Conservation (phyloP, 202 grass and related monocot species). For the Panicum virgatum region DNA sequence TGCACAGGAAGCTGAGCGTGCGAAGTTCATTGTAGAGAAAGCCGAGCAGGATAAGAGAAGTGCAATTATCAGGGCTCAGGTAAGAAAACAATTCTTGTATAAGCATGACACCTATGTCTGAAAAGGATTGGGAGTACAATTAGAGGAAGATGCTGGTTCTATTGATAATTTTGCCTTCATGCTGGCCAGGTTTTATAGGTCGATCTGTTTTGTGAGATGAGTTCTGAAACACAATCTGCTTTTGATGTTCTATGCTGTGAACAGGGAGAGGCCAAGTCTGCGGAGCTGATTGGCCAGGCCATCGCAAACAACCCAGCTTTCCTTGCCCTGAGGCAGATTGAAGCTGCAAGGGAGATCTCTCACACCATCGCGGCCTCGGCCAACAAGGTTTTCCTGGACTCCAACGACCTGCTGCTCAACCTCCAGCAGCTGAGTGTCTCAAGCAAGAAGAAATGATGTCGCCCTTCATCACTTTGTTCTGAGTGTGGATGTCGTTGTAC, state of each 20-base stretch:
- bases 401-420: constrained; percentile 77
- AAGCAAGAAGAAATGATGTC: constrained; percentile 52
- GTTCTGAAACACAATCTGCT: background rate
- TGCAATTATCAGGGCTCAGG: constrained; percentile 78
- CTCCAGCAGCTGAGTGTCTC: constrained; percentile 57
- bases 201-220: background rate
- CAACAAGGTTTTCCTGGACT: constrained; percentile 90
- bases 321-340: constrained; percentile 73
- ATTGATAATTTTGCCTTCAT: background rate
- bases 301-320: constrained; percentile 79
- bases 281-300: constrained; percentile 77
- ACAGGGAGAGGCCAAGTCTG: constrained; percentile 87
- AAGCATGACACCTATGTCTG: background rate
- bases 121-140: background rate
- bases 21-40: constrained; percentile 89
- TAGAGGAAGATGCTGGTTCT: background rate
- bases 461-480: background rate
- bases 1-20: constrained; percentile 75
- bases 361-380: constrained; percentile 68
- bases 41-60: constrained; percentile 81
- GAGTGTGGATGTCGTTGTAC: background rate
- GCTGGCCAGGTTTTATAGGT: background rate
- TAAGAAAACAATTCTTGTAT: background rate
- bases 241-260: background rate
- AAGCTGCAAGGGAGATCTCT: constrained; percentile 84